A percentile compares a stretch with the other conserved stretches of the same genome.
Conservation (phyloP, 345 rosid species). For the Eutrema heterophyllum region DNA sequence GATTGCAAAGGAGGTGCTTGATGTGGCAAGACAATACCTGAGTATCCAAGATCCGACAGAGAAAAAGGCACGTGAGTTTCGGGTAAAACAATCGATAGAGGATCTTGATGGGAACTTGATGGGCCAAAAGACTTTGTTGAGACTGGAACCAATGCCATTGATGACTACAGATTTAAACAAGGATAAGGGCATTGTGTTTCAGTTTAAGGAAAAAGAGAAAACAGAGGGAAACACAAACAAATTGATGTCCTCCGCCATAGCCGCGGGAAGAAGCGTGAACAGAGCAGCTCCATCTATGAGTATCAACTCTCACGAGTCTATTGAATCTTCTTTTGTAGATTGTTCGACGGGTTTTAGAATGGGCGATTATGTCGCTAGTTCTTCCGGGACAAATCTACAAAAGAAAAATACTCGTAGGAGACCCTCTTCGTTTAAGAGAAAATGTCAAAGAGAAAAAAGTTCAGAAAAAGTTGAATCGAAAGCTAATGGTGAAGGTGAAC, state of each 20-base stretch:
- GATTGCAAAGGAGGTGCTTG: neutral
- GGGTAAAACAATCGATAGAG: neutral
- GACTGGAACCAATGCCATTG: neutral
- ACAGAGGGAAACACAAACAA: no score
- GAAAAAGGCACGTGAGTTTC: neutral
- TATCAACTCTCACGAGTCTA: no score
- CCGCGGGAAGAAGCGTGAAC: no score
- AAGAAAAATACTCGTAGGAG: no score
- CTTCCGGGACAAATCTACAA: no score
- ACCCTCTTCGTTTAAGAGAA: no score
- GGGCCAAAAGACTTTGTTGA: neutral
- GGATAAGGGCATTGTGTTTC: neutral
- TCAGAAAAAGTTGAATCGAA: neutral
- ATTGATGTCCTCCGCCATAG: neutral
- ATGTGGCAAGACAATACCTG: neutral
- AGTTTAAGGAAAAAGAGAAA: no score
- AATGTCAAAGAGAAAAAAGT: no score
- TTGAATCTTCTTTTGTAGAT: neutral
- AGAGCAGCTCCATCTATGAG: no score
- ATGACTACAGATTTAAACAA: no score
- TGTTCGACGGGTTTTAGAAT: no score
- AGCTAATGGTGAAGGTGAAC: neutral
- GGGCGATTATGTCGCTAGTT: neutral
- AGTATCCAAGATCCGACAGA: neutral
- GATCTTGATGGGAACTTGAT: neutral